Evolutionary conservation across 1,284 basidiomycete species (phyloP), one percentile per base, ranked within the genome.

Genomic region (Ceratobasidium sp.): DNA sequence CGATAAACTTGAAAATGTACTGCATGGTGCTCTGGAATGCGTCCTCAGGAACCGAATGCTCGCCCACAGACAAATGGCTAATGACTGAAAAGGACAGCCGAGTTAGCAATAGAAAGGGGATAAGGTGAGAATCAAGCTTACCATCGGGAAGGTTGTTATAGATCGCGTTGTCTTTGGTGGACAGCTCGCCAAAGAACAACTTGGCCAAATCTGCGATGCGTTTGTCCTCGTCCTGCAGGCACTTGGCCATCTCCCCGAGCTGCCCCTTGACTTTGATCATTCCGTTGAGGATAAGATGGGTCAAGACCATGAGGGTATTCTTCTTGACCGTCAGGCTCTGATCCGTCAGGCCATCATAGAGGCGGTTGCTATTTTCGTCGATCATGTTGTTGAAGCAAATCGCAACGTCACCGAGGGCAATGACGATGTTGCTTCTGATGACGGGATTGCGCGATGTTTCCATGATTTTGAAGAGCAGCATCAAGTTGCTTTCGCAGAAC

Each of bases 251-350:
- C 83, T 98, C 97, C 35, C 97, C 96, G 2, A 98, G 83, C 78
- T 99, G 96, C 0, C 97, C 97, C 79, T 99, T 99, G 76, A 98
- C 96, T 79, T 99, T 99, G 83, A 98, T 94, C 96, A 98, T 98
- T 0, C 96, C 96, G 76, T 98, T 98, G 72, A 98, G 80, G 76
- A 99, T 99, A 72, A 99, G 80, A 79, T 99, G 96, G 2, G 96
- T 98, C 70, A 99, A 83, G 54, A 99, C 96, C 96, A 99, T 99
- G 56, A 99, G 85, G 49, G 96, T 98, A 80, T 98, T 98, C 84
- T 99, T 98, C 88, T 98, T 99, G 71, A 99, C 96, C 50, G 91
- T 87, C 3, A 93, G 81, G 76, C 98, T 88, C 22, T 82, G 79
- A 78, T 99, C 96, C 8, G 90, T 89, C 47, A 99, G 85, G 0